Percentiles rank a stretch among this genome's conserved stretches.
phyloP scores from a whole-genome alignment of 441 rosid genomes.

The Arabidopsis hybrid region DNA sequence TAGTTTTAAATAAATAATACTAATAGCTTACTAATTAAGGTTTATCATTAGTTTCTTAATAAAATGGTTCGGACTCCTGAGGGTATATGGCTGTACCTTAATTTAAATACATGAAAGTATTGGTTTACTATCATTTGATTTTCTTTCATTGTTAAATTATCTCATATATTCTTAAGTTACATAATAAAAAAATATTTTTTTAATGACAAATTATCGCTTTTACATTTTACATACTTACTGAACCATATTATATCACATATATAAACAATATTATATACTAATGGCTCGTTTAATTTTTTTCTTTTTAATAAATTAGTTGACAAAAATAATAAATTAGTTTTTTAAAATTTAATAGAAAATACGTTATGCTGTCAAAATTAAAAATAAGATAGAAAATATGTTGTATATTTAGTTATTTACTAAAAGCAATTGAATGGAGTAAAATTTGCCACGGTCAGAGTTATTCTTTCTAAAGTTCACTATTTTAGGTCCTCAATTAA shows the following conservation, averaged over 20 bases:
- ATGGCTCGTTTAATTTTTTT: no score
- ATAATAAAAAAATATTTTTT: background rate
- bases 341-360: background rate
- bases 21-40: background rate
- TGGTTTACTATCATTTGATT: background rate
- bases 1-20: no score
- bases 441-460: conserved; percentile 19
- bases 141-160: background rate
- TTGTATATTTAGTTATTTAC: background rate
- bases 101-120: background rate
- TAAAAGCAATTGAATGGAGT: conserved; percentile 12
- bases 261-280: no score
- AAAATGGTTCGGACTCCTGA: background rate
- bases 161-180: background rate
- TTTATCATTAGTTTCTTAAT: background rate
- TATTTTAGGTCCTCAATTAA: conserved; percentile 37
- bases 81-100: background rate
- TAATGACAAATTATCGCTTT: no score
- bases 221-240: no score
- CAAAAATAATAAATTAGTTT: no score
- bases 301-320: no score
- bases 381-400: no score
- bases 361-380: no score
- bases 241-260: no score
- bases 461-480: conserved; percentile 19